Evolutionary conservation across 108 stramenopile genomes (phyloP).

Genomic region (Seminavis robusta): DNA sequence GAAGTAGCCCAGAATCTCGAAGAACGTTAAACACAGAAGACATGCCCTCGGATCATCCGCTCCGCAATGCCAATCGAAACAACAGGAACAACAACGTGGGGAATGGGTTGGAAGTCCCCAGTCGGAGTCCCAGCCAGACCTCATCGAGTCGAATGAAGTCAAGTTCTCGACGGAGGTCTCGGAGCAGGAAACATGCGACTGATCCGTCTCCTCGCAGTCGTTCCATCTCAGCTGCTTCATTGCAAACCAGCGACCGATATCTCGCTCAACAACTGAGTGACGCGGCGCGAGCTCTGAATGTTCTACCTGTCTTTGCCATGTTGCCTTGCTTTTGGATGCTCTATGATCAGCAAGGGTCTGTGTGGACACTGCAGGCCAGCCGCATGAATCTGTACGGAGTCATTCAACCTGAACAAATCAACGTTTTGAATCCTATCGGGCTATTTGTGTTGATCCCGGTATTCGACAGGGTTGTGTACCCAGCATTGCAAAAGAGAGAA

Average conservation of each 20-base stretch:
- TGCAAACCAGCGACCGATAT: neutral
- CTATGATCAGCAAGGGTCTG: slow-evolving; percentile 68
- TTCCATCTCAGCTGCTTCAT: neutral
- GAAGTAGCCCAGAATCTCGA: no score
- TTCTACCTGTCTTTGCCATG: slow-evolving; percentile 45
- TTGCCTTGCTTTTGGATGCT: slow-evolving; percentile 68
- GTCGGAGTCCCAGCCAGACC: neutral
- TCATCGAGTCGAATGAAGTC: neutral
- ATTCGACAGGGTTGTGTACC: slow-evolving; percentile 56
- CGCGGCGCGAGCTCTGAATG: slow-evolving; percentile 31
- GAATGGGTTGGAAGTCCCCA: neutral
- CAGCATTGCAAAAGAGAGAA: slow-evolving; percentile 23
- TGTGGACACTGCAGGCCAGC: slow-evolving; percentile 67
- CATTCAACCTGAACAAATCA: slow-evolving; percentile 58
- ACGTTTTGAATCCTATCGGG: slow-evolving; percentile 50
- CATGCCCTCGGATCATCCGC: no score
- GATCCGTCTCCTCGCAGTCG: neutral
- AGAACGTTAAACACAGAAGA: no score
- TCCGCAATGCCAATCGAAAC: no score
- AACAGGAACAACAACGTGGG: neutral
- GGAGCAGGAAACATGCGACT: neutral
- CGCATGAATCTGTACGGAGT: slow-evolving; percentile 31
- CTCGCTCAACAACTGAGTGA: slow-evolving; percentile 16
- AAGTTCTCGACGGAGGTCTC: neutral
- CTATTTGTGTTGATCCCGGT: slow-evolving; percentile 68